Base-by-base conservation (phyloP, 495 filamentous ascomycete species). In the Bryoglossum gracile region DNA sequence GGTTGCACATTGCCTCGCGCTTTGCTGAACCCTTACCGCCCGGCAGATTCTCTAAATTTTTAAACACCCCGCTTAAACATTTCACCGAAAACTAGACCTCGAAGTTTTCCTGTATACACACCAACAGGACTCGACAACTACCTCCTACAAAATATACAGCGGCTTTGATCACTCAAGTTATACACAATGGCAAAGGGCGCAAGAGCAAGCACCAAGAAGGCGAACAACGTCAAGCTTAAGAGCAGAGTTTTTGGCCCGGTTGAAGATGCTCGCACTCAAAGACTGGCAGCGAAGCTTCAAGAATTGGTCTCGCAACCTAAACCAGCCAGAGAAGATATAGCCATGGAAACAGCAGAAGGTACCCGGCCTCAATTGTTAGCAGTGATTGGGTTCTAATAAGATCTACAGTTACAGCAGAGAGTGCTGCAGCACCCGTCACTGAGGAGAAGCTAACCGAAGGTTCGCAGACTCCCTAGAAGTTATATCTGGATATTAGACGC, bases 101-200 rank as follows among this genome's bases (percentile, higher is more conserved):
- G n/a, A n/a, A n/a, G n/a, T n/a, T n/a, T n/a, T n/a, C n/a, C n/a
- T n/a, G n/a, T n/a, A n/a, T n/a, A n/a, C n/a, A n/a, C n/a, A n/a
- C n/a, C n/a, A n/a, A n/a, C n/a, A n/a, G n/a, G n/a, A n/a, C n/a
- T n/a, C n/a, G n/a, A n/a, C n/a, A n/a, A n/a, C n/a, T n/a, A n/a
- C n/a, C n/a, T n/a, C n/a, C n/a, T n/a, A n/a, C n/a, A n/a, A n/a
- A n/a, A n/a, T n/a, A n/a, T n/a, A n/a, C n/a, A n/a, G n/a, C n/a
- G n/a, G n/a, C n/a, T n/a, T n/a, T n/a, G n/a, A n/a, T n/a, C n/a
- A n/a, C 2, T 43, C 35, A 11, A 49, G 23, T 54, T 46, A 16
- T 46, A 47, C 60, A 75, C 51, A 50, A 95, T 95, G 89, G 89
- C 89, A 2, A 94, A 92, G 58, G 82, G 85, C 60, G 67, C 82